A percentile compares a stretch with the other conserved stretches of the same genome.
These are phyloP conservation scores for Diplodia corticola DNA, from an alignment of 2,329 filamentous ascomycete genomes.

Conservation along the genomic window DNA sequence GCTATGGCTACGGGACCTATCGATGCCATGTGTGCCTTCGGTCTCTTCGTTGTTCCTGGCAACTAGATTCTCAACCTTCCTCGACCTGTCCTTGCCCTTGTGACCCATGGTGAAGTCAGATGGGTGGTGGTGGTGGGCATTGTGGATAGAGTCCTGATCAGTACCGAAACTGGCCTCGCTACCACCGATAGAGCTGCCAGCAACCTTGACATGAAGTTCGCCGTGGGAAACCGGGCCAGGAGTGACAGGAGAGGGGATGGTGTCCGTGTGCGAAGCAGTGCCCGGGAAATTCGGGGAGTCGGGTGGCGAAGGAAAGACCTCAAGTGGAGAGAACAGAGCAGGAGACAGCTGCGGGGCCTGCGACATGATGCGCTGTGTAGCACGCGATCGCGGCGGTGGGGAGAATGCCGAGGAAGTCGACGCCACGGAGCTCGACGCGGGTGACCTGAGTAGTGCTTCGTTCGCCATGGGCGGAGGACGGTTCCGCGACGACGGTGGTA, in stretches of 20 bases:
- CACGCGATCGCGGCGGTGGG: constrained; percentile 32
- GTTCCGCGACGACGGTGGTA: constrained; percentile 20
- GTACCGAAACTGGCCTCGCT: constrained; percentile 36
- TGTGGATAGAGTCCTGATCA: constrained; percentile 5
- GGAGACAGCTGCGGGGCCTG: constrained; percentile 16
- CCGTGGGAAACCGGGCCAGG: constrained; percentile 33
- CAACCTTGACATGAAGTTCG: constrained; percentile 37
- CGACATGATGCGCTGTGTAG: not conserved
- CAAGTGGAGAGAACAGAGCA: constrained; percentile 34
- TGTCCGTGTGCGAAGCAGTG: constrained; percentile 13
- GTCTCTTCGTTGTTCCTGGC: not conserved
- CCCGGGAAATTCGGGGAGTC: constrained; percentile 26
- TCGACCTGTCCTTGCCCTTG: constrained; percentile 8
- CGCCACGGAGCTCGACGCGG: constrained; percentile 26
- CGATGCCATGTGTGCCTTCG: not conserved
- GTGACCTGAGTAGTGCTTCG: constrained; percentile 9
- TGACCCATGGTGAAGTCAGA: not conserved
- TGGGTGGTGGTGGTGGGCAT: not conserved
- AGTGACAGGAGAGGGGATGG: constrained; percentile 40
- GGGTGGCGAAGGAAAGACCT: constrained; percentile 32
- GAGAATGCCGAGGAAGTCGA: constrained; percentile 33
- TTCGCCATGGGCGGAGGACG: not conserved
- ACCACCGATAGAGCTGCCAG: constrained; percentile 25
- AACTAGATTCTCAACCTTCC: constrained; percentile 16
- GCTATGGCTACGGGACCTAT: constrained; percentile 26